Base-by-base conservation (phyloP, 345 rosid genomes). In the Acer negundo region DNA sequence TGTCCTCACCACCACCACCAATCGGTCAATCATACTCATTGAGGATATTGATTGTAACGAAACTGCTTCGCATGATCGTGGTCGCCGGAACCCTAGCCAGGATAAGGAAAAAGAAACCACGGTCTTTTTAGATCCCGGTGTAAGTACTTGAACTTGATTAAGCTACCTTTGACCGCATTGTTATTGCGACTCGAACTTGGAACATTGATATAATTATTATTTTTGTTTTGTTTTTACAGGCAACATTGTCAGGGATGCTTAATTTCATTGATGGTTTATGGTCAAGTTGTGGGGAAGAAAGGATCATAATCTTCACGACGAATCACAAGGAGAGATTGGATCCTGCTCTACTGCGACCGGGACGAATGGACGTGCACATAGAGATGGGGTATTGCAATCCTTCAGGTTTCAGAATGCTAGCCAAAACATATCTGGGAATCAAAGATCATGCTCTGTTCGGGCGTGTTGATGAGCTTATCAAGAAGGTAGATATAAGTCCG, bases 191-290 rank as follows among this genome's bases (percentile, higher is more conserved):
- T 20, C 19, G 46, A 42, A 42, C 10, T 42, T 9, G 38, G 4
- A 35, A 35, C 4, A 16, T 70, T 51, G 22, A 70, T 6, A 49
- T 15, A 0, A 56, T 59, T 0, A 20, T 10, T 58, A 7, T 8
- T 70, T n/a, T 51, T 51, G 42, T 28, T 70, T 19, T 10, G 2
- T 16, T 31, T 42, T 31, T 22, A 9, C 38, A 76, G 83, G 79
- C 73, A 38, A 80, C 79, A 6, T 7, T 76, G n/a, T 76, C 83
- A n/a, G 79, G 77, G 3, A 53, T 80, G 69, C 79, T 76, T 6
- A 71, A 80, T 64, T 80, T 80, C 62, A 63, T 80, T 4, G 83
- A 80, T 66, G 83, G 80, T 7, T 80, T 80, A 55, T 80, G 82
- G 82, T 75, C 82, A 20, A 75, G 72, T 26, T 80, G 76, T 44